Base-by-base conservation (phyloP, 345 rosid species). In the Salix dunnii region DNA sequence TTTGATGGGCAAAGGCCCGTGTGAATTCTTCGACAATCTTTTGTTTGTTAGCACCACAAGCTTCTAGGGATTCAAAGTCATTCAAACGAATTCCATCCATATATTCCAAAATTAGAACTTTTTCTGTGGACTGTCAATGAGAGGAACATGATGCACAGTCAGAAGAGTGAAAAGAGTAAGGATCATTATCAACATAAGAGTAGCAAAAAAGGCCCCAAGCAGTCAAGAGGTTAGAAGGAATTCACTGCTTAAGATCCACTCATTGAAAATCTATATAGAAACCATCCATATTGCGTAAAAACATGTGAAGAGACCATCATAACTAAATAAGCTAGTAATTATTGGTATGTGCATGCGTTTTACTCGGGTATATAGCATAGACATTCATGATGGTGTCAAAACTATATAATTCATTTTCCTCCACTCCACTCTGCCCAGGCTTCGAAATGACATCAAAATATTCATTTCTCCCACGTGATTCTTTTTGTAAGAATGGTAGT, bases 21-120 rank as follows among this genome's bases (percentile, higher is more conserved):
- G 98, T 95, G 70, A 95, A 93, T 89, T 93, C 99, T 90, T 95
- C 98, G 72, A 93, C 90, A 17, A 95, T 75, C 81, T 84, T 90
- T 84, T 93, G 99, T 80, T 87, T 93, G 86, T 90, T 81, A 71
- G 88, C 92, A 70, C 93, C 96, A 85, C 72, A 86, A 74, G 90
- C 90, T 80, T 90, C 97, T 66, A 95, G 69, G 68, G 98, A 78
- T 73, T 84, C 91, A 67, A 66, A 35, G 84, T 95, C 99, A 85
- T 90, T 93, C 86, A 93, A 82, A 38, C 99, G 97, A 83, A 95
- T 90, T 40, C 99, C 98, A 83, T 95, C 99, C 99, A 95, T 93
- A 76, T 88, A 95, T 89, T 95, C 99, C 63, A 91, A 81, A 81
- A 95, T 83, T 76, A 95, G 94, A 76, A 95, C 94, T 80, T 88